These are phyloP conservation scores for Alternaria alternata DNA, from an alignment of 2,329 filamentous ascomycete genomes.

Conservation along the genomic window DNA sequence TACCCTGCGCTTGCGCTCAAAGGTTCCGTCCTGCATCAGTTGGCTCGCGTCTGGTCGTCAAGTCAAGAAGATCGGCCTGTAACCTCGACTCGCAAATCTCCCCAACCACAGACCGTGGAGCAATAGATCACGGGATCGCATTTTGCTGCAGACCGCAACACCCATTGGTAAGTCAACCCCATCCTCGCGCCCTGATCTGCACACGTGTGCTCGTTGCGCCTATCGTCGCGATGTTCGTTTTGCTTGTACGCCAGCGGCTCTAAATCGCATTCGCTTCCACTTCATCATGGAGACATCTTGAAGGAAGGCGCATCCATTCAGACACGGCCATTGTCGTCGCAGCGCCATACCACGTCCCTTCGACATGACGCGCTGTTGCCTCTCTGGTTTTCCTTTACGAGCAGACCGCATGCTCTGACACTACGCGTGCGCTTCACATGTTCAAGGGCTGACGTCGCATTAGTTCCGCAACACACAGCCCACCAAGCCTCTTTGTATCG, in stretches of 20 bases:
- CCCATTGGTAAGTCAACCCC: slow-evolving; percentile 44
- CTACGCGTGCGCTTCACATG: slow-evolving; percentile 26
- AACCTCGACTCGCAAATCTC: slow-evolving; percentile 19
- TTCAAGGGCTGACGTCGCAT: slow-evolving; percentile 30
- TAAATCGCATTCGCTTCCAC: neutral
- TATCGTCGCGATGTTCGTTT: neutral
- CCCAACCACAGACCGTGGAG: slow-evolving; percentile 16
- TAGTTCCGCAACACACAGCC: slow-evolving; percentile 32
- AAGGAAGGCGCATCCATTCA: neutral
- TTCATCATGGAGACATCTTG: neutral
- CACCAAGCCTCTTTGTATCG: slow-evolving; percentile 34
- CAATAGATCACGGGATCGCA: slow-evolving; percentile 46
- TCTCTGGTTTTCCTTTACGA: neutral
- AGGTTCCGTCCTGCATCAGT: neutral
- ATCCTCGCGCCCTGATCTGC: slow-evolving; percentile 19
- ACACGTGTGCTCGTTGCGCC: neutral
- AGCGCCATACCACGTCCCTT: neutral
- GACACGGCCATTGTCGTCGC: neutral
- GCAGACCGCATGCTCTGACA: slow-evolving; percentile 2
- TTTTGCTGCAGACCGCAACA: slow-evolving; percentile 35
- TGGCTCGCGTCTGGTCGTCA: neutral
- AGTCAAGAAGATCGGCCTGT: slow-evolving; percentile 30
- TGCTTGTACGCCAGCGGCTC: neutral
- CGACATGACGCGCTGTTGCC: neutral
- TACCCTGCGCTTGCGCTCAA: neutral